Evolutionary conservation across 495 filamentous ascomycete species (phyloP), one percentile per base, ranked within the genome.

Genomic region (Mycothermus thermophilus): DNA sequence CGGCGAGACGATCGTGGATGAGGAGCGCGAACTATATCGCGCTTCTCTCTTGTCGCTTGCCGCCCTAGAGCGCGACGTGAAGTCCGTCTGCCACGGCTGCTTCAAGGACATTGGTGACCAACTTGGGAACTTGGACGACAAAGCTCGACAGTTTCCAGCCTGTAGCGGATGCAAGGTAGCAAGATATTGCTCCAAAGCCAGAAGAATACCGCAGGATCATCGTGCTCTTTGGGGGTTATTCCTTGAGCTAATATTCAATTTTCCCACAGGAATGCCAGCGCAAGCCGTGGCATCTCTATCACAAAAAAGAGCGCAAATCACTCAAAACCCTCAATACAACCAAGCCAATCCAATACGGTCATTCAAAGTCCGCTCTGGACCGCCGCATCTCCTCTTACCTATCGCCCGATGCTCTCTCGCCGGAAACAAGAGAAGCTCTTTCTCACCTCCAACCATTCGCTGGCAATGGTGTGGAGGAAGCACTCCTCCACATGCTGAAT

Each of bases 111-210:
- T 30, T 23, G 32, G 33, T 8, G n/a, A 26, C 9, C 14, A 1
- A 2, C 3, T 38, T 6, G 30, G 34, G n/a, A n/a, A n/a, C n/a
- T 20, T 12, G 5, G 12, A 6, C 16, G 21, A 32, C 6, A 19
- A 30, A 20, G 16, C 2, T 15, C 27, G 19, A 28, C 21, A 34
- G 0, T 40, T 78, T 17, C 71, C 64, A 41, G 62, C 59, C 18
- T 85, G 80, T 52, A 62, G 62, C 0, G 71, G 69, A 0, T 85
- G 80, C 54, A 67, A 60, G 31, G 55, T 67, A 9, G 67, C 75
- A 0, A 69, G 63, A 37, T 85, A 80, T 51, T 85, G 80, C 50
- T 65, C 67, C 30, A 73, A 72, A 63, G 75, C 79, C n/a, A n/a
- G n/a, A n/a, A n/a, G n/a, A n/a, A n/a, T n/a, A n/a, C n/a, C n/a